Percentiles rank a stretch among this genome's conserved stretches.
Evolutionary conservation across 1,139 yeast species (phyloP).

Genomic region (Diutina ranongensis): DNA sequence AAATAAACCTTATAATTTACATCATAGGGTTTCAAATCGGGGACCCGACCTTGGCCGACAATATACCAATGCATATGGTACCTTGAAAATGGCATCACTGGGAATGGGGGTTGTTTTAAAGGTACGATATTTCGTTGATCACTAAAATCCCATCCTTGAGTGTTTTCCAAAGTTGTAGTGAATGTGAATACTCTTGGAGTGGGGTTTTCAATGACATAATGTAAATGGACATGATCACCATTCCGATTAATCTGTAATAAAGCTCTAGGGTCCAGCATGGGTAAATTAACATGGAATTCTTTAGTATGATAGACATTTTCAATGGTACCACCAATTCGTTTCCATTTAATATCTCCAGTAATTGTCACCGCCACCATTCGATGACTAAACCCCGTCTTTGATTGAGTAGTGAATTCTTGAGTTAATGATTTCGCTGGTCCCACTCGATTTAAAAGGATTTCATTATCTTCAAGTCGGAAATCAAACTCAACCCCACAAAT

Average conservation of each 20-base stretch:
- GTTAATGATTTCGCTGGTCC: neutral
- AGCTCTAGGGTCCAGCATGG: conserved; percentile 3
- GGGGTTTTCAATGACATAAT: conserved; percentile 3
- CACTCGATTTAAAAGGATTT: neutral
- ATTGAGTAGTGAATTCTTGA: conserved; percentile 1
- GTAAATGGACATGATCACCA: neutral
- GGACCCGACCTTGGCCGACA: neutral
- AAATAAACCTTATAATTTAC: conserved; percentile 2
- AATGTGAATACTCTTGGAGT: conserved; percentile 4
- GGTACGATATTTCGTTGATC: neutral
- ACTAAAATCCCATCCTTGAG: neutral
- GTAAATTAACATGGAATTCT: neutral
- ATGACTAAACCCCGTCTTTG: conserved; percentile 4
- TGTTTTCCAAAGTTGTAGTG: neutral
- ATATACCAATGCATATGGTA: conserved; percentile 1
- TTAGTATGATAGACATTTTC: neutral
- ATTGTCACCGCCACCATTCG: neutral
- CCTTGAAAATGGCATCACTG: conserved; percentile 1
- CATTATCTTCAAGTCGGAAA: neutral
- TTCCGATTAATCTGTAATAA: neutral
- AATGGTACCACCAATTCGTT: neutral
- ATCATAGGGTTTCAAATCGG: neutral
- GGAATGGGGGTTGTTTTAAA: conserved; percentile 2
- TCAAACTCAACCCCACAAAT: neutral
- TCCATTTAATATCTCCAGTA: neutral